These are phyloP conservation scores for Seminavis robusta DNA, from an alignment of 108 stramenopile genomes.

Conservation along the genomic window DNA sequence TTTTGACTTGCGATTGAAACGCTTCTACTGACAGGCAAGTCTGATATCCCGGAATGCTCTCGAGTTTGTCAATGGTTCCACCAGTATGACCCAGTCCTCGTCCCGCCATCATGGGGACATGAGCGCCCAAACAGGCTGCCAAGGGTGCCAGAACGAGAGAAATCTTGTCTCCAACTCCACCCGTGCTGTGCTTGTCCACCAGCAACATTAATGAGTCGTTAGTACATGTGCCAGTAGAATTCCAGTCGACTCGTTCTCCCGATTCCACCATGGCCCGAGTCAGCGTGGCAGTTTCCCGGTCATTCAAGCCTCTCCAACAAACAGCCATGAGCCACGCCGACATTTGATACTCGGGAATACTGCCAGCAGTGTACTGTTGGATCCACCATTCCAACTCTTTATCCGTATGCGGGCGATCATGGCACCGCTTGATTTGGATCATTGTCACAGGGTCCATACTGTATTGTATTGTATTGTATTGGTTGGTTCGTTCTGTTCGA, in stretches of 20 bases:
- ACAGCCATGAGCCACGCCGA: slow-evolving; percentile 87
- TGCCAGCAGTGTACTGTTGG: slow-evolving; percentile 28
- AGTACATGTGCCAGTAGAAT: background rate
- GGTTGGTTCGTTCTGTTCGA: too few relatives aligned
- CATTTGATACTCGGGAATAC: slow-evolving; percentile 86
- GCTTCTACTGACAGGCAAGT: slow-evolving; percentile 34
- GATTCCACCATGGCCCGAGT: slow-evolving; percentile 67
- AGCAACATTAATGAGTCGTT: background rate
- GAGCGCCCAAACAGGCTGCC: slow-evolving; percentile 55
- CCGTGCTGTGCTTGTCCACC: slow-evolving; percentile 82
- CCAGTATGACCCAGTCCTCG: slow-evolving; percentile 84
- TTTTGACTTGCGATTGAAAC: slow-evolving; percentile 44
- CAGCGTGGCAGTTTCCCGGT: slow-evolving; percentile 65
- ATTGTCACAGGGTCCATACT: slow-evolving; percentile 12
- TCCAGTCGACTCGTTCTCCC: slow-evolving; percentile 60
- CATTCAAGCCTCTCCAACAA: slow-evolving; percentile 66
- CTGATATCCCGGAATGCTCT: slow-evolving; percentile 68
- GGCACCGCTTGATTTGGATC: slow-evolving; percentile 27
- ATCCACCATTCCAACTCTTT: slow-evolving; percentile 56
- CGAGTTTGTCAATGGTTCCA: slow-evolving; percentile 86
- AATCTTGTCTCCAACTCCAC: slow-evolving; percentile 86
- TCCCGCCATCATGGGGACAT: slow-evolving; percentile 86
- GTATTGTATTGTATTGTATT: too few relatives aligned
- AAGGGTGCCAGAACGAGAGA: slow-evolving; percentile 75
- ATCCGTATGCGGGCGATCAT: slow-evolving; percentile 42